Conservation (phyloP, 2,329 filamentous ascomycete genomes). For the Calonectria henricotiae region DNA sequence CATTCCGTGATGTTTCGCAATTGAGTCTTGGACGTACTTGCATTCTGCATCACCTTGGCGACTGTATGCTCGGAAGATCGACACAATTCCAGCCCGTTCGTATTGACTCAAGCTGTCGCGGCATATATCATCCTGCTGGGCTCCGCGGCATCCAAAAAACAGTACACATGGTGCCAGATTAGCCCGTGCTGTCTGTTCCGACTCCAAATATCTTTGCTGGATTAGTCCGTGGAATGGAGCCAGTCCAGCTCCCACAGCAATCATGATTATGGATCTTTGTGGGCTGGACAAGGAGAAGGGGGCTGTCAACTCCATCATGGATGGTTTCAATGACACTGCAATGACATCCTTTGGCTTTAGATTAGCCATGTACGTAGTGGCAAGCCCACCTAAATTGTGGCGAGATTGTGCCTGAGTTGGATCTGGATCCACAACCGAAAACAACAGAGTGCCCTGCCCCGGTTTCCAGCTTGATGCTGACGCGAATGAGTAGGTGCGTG, state of each 20-base stretch:
- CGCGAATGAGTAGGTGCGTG: neutral
- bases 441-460: neutral
- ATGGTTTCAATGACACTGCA: neutral
- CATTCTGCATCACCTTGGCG: neutral
- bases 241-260: conserved; percentile 1
- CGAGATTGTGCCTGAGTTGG: neutral
- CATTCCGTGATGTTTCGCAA: neutral
- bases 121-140: neutral
- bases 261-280: neutral
- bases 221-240: conserved; percentile 12
- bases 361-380: neutral
- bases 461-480: neutral
- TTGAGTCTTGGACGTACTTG: conserved; percentile 15
- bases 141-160: conserved; percentile 3
- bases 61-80: neutral
- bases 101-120: conserved; percentile 2
- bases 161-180: neutral
- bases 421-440: conserved; percentile 7
- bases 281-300: neutral
- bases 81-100: neutral
- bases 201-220: conserved; percentile 3
- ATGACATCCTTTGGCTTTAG: neutral
- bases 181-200: neutral
- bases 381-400: conserved; percentile 1
- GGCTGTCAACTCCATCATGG: neutral